A percentile compares a stretch with the other conserved stretches of the same genome.
These are phyloP conservation scores for Boletus sp. DNA, from an alignment of 768 basidiomycete genomes.

Conservation along the genomic window DNA sequence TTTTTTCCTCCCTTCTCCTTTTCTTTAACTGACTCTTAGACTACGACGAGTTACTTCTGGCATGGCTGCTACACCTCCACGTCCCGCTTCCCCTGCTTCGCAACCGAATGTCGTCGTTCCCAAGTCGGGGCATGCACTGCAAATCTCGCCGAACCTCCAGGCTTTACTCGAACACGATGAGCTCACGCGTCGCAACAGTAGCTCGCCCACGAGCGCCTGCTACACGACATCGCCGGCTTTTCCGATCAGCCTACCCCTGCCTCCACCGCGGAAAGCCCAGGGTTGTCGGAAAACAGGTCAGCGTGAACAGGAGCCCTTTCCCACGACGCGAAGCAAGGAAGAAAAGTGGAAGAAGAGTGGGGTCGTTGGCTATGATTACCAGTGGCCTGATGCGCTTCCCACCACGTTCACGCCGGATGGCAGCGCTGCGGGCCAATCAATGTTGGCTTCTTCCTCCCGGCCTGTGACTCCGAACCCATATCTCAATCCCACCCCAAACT, in stretches of 20 bases:
- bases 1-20: background rate
- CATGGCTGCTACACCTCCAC: slow-evolving; percentile 26
- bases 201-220: slow-evolving; percentile 21
- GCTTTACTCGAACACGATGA: slow-evolving; percentile 60
- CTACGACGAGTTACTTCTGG: background rate
- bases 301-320: slow-evolving; percentile 16
- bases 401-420: background rate
- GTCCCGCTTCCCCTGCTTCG: slow-evolving; percentile 16
- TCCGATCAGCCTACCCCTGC: slow-evolving; percentile 31
- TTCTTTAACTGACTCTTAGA: background rate
- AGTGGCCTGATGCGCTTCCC: slow-evolving; percentile 24
- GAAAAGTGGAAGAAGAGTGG: slow-evolving; percentile 12
- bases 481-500: slow-evolving; percentile 37
- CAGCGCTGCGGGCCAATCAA: background rate
- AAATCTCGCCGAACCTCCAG: slow-evolving; percentile 60
- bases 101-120: background rate
- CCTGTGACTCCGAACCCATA: slow-evolving; percentile 33
- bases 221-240: slow-evolving; percentile 15
- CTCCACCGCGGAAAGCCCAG: slow-evolving; percentile 31
- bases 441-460: slow-evolving; percentile 16
- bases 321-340: slow-evolving; percentile 18
- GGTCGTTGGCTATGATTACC: slow-evolving; percentile 15
- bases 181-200: slow-evolving; percentile 36
- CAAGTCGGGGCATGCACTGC: slow-evolving; percentile 29
- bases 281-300: slow-evolving; percentile 11